phyloP scores from a whole-genome alignment of 2,329 filamentous ascomycete genomes.

The Didymellaceae sp. region DNA sequence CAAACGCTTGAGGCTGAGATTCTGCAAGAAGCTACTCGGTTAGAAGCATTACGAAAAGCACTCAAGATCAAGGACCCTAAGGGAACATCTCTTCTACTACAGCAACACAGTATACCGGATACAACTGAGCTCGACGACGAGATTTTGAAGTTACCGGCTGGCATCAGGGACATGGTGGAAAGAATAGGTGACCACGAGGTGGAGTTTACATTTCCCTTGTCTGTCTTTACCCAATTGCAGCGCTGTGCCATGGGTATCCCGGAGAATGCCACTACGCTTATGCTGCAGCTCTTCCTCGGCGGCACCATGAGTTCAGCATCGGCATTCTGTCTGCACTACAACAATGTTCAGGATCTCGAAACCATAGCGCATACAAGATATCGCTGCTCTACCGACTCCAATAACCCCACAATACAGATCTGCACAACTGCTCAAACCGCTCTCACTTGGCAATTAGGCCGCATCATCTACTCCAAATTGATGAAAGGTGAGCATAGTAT shows the following conservation, averaged over 20 bases:
- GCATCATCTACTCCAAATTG: conserved; percentile 27
- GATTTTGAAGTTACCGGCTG: conserved; percentile 29
- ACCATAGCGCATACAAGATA: conserved; percentile 29
- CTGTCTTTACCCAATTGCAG: conserved; percentile 30
- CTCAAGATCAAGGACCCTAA: conserved; percentile 36
- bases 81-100: conserved; percentile 33
- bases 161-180: conserved; percentile 34
- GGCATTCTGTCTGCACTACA: conserved; percentile 40
- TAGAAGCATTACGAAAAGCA: conserved; percentile 29
- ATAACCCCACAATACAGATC: conserved; percentile 23
- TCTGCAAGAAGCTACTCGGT: conserved; percentile 30
- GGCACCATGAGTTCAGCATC: conserved; percentile 11
- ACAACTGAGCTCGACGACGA: conserved; percentile 38
- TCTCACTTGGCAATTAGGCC: conserved; percentile 36
- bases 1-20: conserved; percentile 27
- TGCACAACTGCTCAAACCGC: conserved; percentile 26
- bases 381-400: conserved; percentile 17
- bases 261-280: conserved; percentile 25
- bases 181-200: conserved; percentile 30
- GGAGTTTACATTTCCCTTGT: conserved; percentile 40
- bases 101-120: conserved; percentile 33
- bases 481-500: conserved; percentile 13
- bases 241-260: conserved; percentile 36
- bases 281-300: conserved; percentile 34
- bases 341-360: conserved; percentile 26